Percentiles rank a stretch among this genome's conserved stretches.
Evolutionary conservation across 257 asterid species (phyloP).

Genomic region (Solanum etuberosum): DNA sequence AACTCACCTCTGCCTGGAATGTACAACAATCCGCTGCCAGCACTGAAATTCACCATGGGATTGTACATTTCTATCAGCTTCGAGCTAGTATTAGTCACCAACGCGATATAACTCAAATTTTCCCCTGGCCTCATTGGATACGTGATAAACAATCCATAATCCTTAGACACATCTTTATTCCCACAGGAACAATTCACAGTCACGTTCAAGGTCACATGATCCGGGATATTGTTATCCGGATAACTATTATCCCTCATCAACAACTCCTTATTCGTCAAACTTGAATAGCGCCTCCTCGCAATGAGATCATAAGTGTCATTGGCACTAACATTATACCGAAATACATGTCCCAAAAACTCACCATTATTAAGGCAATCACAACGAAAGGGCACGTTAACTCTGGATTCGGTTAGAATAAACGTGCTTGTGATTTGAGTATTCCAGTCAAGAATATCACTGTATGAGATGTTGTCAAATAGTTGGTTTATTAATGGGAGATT

Average conservation of each 20-base stretch:
- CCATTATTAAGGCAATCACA: neutral
- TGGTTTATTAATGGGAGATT: neutral
- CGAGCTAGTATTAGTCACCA: neutral
- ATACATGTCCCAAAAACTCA: neutral
- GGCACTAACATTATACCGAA: neutral
- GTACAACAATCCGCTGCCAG: neutral
- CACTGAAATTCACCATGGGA: neutral
- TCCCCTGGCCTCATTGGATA: neutral
- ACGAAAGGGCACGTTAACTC: neutral
- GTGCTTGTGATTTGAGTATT: neutral
- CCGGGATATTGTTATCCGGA: neutral
- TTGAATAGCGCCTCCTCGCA: neutral
- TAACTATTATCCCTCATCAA: neutral
- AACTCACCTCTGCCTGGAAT: neutral
- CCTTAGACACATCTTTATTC: neutral
- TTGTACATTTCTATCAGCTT: neutral
- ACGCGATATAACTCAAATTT: neutral
- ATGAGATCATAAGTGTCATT: neutral
- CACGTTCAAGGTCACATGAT: neutral
- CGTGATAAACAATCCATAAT: neutral
- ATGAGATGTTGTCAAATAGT: neutral
- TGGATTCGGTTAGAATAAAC: neutral
- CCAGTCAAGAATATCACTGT: neutral
- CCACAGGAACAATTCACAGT: neutral
- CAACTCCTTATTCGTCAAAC: neutral